Evolutionary conservation across 495 filamentous ascomycete genomes (phyloP).

Genomic region (Parachaetomium inaequale): DNA sequence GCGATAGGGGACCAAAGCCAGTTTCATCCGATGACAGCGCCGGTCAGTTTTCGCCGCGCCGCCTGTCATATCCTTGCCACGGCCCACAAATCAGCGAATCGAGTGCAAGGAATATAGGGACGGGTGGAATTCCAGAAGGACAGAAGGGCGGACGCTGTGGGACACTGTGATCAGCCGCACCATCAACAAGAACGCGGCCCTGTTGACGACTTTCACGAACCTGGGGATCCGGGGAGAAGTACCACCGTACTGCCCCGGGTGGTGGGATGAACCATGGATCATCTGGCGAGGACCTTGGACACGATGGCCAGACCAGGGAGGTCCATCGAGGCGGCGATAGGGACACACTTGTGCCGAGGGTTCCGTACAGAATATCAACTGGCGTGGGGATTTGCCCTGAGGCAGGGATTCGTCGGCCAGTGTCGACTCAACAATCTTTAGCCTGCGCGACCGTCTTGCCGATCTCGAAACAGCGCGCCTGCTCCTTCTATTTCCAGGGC

Average conservation of each 20-base stretch:
- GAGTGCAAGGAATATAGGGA: background rate
- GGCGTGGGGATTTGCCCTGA: background rate
- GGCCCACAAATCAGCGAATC: background rate
- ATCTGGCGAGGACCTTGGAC: background rate
- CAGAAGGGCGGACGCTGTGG: background rate
- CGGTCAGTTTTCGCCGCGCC: background rate
- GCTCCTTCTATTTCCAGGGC: background rate
- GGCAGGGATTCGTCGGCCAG: slow-evolving; percentile 1
- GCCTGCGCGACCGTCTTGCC: background rate
- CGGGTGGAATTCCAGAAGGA: background rate
- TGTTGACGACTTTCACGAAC: background rate
- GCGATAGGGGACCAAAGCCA: background rate
- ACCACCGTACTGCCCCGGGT: background rate
- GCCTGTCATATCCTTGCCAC: slow-evolving; percentile 7
- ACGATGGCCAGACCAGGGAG: background rate
- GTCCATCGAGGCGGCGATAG: background rate
- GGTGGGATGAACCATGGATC: background rate
- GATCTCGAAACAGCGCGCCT: background rate
- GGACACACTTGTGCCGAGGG: background rate
- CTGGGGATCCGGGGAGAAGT: slow-evolving; percentile 2
- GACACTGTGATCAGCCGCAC: background rate
- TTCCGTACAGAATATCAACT: background rate
- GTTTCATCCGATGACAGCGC: slow-evolving; percentile 1
- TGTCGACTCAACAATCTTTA: background rate
- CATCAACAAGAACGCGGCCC: background rate